Evolutionary conservation across 1,139 yeast species (phyloP), one percentile per base, ranked within the genome.

Genomic region (Hyphopichia buzzinii): DNA sequence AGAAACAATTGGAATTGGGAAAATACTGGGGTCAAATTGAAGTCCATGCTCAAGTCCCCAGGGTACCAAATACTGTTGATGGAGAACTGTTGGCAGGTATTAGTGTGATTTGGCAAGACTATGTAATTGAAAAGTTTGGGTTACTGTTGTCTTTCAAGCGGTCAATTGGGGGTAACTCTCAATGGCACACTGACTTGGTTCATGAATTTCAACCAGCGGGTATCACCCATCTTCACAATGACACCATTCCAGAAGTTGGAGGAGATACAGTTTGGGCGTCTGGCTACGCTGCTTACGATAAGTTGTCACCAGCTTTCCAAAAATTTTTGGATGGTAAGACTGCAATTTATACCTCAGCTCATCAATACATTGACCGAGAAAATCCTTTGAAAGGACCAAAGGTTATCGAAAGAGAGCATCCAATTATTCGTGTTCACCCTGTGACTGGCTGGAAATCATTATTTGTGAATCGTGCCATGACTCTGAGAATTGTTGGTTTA

Each of bases 41-140:
- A 40, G 52, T 56, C 17, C 63, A 57, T 38, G 50, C 63, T n/a
- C 59, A 59, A 40, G 59, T 49, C 17, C 52, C 56, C 24, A 33
- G 47, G 27, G 44, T 41, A 21, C 42, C 59, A 44, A 36, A 52
- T 49, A 39, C 50, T 69, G 35, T 23, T 10, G 33, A 24, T 11
- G 24, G 49, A 42, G 29, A 38, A 2, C 32, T 37, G 15, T 29
- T 37, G 13, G 31, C 39, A 15, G 79, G 78, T 28, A 54, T 67
- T 17, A 56, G 75, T 12, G 67, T 67, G 3, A 62, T 74, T 39
- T 72, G 78, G 78, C 66, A 64, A 35, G 72, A 70, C 41, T 48
- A 44, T 40, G 34, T 34, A 17, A 41, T 43, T 14, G 48, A 46
- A 42, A 45, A 41, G 37, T 43, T 39, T 42, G 43, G 52, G 5